These are phyloP conservation scores for Stylonectria norvegica DNA, from an alignment of 2,329 filamentous ascomycete species.

Conservation along the genomic window DNA sequence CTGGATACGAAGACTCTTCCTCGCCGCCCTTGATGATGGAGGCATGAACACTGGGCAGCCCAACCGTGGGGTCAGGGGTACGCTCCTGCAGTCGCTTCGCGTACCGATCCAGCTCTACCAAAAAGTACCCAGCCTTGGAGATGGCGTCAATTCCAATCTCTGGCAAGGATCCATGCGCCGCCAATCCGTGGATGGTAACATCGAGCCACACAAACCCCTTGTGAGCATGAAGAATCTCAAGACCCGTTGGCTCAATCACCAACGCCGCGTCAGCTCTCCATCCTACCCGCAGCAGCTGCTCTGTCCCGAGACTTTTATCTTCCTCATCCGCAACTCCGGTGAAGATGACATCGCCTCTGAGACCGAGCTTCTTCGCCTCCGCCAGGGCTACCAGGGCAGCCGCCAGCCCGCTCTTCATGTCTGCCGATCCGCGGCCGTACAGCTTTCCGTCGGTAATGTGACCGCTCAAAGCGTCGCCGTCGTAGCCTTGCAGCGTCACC, in stretches of 20 bases:
- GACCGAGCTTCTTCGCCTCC: constrained; percentile 34
- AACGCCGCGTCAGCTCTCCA: constrained; percentile 53
- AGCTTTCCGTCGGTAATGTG: constrained; percentile 37
- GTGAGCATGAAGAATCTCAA: constrained; percentile 43
- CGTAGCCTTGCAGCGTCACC: constrained; percentile 46
- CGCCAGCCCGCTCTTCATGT: constrained; percentile 53
- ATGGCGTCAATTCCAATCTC: constrained; percentile 50
- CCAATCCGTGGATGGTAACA: constrained; percentile 39
- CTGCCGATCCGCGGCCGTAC: constrained; percentile 45
- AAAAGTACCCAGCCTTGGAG: constrained; percentile 43
- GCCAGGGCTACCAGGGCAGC: constrained; percentile 42
- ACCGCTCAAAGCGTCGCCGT: constrained; percentile 43
- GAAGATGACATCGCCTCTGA: constrained; percentile 49
- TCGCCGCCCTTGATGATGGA: constrained; percentile 49
- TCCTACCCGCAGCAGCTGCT: constrained; percentile 47
- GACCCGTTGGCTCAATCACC: constrained; percentile 45
- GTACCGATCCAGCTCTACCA: constrained; percentile 43
- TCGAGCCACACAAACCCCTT: constrained; percentile 50
- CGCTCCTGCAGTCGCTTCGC: constrained; percentile 29
- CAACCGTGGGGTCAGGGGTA: constrained; percentile 32
- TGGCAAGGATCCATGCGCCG: constrained; percentile 42
- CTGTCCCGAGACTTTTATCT: constrained; percentile 47
- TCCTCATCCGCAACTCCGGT: constrained; percentile 55
- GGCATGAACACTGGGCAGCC: constrained; percentile 43
- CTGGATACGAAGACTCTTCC: constrained; percentile 50